Percentiles rank a stretch among this genome's conserved stretches.
Evolutionary conservation across 1,284 basidiomycete species (phyloP).

Genomic region (Acaromyces ingoldii): DNA sequence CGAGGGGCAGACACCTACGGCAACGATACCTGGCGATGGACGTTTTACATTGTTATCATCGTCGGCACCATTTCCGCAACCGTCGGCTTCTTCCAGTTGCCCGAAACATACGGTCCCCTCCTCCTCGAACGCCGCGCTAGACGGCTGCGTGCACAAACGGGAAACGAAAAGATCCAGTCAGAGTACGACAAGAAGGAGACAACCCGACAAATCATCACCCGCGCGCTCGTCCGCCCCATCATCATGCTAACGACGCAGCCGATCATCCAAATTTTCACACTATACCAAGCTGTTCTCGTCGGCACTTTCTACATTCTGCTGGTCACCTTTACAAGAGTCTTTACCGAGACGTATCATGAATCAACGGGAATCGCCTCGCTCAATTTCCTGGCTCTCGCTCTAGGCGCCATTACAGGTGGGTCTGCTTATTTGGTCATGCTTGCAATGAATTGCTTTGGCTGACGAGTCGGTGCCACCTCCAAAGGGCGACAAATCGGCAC

Average conservation of each 20-base stretch:
- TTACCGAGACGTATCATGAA: background rate
- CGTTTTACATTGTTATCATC: conserved; percentile 58
- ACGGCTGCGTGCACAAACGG: conserved; percentile 31
- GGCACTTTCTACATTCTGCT: conserved; percentile 16
- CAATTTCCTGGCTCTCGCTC: background rate
- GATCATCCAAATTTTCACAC: conserved; percentile 23
- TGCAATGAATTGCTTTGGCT: background rate
- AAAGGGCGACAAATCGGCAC: background rate
- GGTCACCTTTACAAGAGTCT: background rate
- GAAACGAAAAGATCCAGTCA: conserved; percentile 34
- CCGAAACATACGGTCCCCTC: conserved; percentile 42
- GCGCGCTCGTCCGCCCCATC: conserved; percentile 39
- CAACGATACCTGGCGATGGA: conserved; percentile 9
- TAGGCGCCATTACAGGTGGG: background rate
- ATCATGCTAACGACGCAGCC: conserved; percentile 31
- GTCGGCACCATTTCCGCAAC: conserved; percentile 56
- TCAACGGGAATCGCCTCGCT: background rate
- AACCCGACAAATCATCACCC: conserved; percentile 27
- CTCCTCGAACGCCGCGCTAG: conserved; percentile 34
- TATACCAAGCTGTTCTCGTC: conserved; percentile 9
- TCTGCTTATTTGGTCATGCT: background rate
- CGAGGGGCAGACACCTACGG: conserved; percentile 4
- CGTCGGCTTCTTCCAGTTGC: conserved; percentile 17
- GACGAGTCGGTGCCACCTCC: background rate
- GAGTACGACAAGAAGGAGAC: conserved; percentile 33